Evolutionary conservation across 768 basidiomycete species (phyloP).

Genomic region (Boletus subparvulus): DNA sequence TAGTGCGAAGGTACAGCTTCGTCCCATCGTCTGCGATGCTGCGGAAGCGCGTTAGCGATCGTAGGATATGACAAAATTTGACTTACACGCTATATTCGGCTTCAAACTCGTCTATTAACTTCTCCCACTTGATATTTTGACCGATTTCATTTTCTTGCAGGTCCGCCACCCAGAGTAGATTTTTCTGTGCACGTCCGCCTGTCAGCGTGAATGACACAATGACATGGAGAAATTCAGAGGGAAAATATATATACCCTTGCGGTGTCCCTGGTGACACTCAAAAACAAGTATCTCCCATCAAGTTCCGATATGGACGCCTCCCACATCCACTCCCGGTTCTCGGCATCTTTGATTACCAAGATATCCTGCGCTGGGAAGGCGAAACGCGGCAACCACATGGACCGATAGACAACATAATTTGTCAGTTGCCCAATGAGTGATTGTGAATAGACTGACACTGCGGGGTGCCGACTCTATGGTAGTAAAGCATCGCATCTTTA

Average conservation of each 20-base stretch:
- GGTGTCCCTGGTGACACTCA: conserved; percentile 59
- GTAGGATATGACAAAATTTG: background rate
- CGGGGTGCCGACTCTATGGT: conserved; percentile 68
- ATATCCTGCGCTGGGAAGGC: conserved; percentile 58
- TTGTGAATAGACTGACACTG: conserved; percentile 49
- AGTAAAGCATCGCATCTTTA: conserved; percentile 71
- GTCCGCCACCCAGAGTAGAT: conserved; percentile 72
- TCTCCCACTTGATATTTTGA: conserved; percentile 68
- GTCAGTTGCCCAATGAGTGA: conserved; percentile 8
- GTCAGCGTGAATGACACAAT: background rate
- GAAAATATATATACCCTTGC: conserved; percentile 47
- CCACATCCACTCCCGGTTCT: conserved; percentile 69
- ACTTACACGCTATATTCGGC: conserved; percentile 65
- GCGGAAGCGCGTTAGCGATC: conserved; percentile 2
- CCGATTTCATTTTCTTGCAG: conserved; percentile 59
- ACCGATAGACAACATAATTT: background rate
- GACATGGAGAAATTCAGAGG: background rate
- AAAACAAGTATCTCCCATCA: conserved; percentile 62
- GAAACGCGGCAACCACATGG: conserved; percentile 2
- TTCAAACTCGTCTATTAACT: conserved; percentile 67
- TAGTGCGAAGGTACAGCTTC: conserved; percentile 63
- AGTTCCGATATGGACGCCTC: conserved; percentile 51
- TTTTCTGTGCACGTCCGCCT: conserved; percentile 51
- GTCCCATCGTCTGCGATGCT: conserved; percentile 68
- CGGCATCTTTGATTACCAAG: conserved; percentile 61